Evolutionary conservation across 345 rosid genomes (phyloP).

Genomic region (Angophora floribunda): DNA sequence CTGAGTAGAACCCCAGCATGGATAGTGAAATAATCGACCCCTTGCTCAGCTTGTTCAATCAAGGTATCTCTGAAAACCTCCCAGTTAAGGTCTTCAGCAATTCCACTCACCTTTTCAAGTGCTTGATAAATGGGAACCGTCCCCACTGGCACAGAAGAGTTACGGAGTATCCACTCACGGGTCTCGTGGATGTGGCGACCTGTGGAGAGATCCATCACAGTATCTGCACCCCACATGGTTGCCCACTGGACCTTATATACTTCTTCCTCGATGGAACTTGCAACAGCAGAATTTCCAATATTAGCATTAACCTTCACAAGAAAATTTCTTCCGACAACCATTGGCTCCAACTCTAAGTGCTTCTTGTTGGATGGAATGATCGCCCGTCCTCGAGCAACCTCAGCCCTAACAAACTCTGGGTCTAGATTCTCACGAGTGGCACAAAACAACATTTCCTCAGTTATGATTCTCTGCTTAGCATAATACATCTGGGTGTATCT

Average conservation of each 20-base stretch:
- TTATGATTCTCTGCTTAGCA: slow-evolving; percentile 93
- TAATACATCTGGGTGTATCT: slow-evolving; percentile 96
- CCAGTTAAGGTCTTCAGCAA: slow-evolving; percentile 93
- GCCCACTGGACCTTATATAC: slow-evolving; percentile 99
- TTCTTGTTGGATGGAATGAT: slow-evolving; percentile 98
- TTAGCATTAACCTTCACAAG: slow-evolving; percentile 98
- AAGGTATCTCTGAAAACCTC: slow-evolving; percentile 88
- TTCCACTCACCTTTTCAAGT: slow-evolving; percentile 89
- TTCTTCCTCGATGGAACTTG: slow-evolving; percentile 96
- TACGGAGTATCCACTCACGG: slow-evolving; percentile 90
- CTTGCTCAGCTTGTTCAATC: slow-evolving; percentile 98
- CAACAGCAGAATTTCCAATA: slow-evolving; percentile 95
- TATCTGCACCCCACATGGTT: slow-evolving; percentile 99
- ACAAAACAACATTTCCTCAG: slow-evolving; percentile 92
- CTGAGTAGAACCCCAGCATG: slow-evolving; percentile 93
- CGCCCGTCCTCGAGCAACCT: slow-evolving; percentile 95
- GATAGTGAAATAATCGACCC: slow-evolving; percentile 95
- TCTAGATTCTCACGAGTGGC: slow-evolving; percentile 93
- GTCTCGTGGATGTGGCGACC: slow-evolving; percentile 99
- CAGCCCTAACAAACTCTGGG: slow-evolving; percentile 94
- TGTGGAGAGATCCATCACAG: slow-evolving; percentile 97
- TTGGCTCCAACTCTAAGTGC: slow-evolving; percentile 93
- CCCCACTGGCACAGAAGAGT: slow-evolving; percentile 95
- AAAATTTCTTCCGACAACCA: slow-evolving; percentile 90
- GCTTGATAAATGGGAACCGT: slow-evolving; percentile 98